phyloP scores from a whole-genome alignment of 805 yeast genomes.

The Suhomyces sp. region DNA sequence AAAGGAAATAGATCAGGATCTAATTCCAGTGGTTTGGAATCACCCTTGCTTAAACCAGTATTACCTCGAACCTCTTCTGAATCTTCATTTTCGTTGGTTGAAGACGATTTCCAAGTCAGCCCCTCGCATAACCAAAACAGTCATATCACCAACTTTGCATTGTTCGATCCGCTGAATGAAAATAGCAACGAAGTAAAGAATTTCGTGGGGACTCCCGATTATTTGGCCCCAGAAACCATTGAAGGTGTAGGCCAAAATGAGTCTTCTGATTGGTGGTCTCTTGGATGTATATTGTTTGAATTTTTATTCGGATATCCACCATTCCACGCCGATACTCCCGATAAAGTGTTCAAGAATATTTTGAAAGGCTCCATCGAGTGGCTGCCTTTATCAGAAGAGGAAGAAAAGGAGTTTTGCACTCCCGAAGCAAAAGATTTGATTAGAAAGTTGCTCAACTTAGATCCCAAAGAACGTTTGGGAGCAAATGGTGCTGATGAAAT shows the following conservation, averaged over 20 bases:
- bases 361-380: constrained; percentile 72
- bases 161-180: constrained; percentile 69
- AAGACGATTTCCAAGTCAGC: constrained; percentile 44
- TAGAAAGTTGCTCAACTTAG: constrained; percentile 53
- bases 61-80: constrained; percentile 52
- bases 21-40: constrained; percentile 40
- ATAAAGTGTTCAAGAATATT: constrained; percentile 78
- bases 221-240: constrained; percentile 94
- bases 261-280: constrained; percentile 98
- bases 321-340: constrained; percentile 79
- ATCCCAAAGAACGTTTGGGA: constrained; percentile 72
- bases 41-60: constrained; percentile 50
- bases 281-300: constrained; percentile 93
- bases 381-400: constrained; percentile 67
- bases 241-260: constrained; percentile 79
- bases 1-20: constrained; percentile 24
- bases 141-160: constrained; percentile 45
- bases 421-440: constrained; percentile 76
- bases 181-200: constrained; percentile 47
- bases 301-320: constrained; percentile 93
- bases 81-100: constrained; percentile 53
- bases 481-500: constrained; percentile 77
- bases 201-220: constrained; percentile 97
- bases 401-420: constrained; percentile 50
- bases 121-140: constrained; percentile 21